These are phyloP conservation scores for Naegleria fowleri DNA, from an alignment of 208 protist species.

Conservation along the genomic window DNA sequence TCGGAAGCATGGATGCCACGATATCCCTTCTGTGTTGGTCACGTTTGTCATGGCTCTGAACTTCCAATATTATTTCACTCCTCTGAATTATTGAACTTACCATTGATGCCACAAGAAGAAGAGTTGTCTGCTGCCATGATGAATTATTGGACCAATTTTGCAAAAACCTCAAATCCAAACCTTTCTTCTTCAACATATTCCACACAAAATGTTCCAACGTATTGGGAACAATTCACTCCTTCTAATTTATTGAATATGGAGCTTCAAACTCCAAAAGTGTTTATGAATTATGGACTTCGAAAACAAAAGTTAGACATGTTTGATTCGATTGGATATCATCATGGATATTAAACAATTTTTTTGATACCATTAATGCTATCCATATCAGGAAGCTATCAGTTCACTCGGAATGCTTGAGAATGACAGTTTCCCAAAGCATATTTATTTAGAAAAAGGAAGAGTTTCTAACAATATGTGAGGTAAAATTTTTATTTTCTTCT, in stretches of 20 bases:
- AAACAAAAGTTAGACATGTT: not conserved
- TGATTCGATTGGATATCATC: not conserved
- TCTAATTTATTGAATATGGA: not conserved
- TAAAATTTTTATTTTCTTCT: no score
- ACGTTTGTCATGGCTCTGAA: conserved; percentile 1
- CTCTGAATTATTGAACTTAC: not conserved
- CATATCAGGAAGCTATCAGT: no score
- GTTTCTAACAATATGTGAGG: no score
- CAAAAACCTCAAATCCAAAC: not conserved
- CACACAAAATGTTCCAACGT: not conserved
- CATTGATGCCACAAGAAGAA: not conserved
- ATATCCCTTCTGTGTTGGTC: not conserved
- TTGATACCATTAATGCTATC: no score
- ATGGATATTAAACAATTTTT: not conserved
- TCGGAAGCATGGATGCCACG: not conserved
- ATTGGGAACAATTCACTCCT: not conserved
- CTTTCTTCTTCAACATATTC: not conserved
- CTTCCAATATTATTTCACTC: not conserved
- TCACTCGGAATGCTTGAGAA: no score
- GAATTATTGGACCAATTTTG: conserved; percentile 13
- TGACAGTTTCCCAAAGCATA: no score
- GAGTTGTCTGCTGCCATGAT: not conserved
- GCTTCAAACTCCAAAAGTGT: not conserved
- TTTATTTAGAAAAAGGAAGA: no score
- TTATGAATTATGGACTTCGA: not conserved